Conservation (phyloP, 768 basidiomycete species). For the Suillus cothurnatus region DNA sequence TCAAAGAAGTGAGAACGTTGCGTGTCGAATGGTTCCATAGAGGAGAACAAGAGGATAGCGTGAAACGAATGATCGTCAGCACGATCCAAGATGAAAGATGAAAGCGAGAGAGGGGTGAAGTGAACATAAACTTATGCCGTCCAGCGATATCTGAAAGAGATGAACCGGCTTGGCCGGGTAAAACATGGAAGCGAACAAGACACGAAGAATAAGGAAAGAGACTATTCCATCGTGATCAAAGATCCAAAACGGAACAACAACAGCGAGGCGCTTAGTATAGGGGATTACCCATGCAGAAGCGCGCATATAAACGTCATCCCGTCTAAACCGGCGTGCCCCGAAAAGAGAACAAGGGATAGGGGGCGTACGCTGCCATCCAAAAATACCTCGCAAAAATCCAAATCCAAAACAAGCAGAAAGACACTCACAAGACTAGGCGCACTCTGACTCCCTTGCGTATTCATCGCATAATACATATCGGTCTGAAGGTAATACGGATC, state of each 20-base stretch:
- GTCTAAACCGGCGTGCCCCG: background rate
- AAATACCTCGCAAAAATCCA: background rate
- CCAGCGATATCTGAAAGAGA: background rate
- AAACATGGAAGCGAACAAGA: background rate
- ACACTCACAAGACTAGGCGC: slow-evolving; percentile 30
- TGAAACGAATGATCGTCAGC: background rate
- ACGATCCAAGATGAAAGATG: background rate
- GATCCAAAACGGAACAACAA: background rate
- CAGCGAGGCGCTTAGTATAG: background rate
- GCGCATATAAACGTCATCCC: background rate
- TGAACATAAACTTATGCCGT: background rate
- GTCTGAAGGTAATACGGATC: background rate
- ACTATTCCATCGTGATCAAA: background rate
- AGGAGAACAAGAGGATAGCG: background rate
- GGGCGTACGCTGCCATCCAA: background rate
- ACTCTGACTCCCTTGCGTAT: slow-evolving; percentile 17
- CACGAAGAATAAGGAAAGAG: background rate
- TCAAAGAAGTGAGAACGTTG: background rate
- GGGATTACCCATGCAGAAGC: background rate
- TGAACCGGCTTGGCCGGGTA: background rate
- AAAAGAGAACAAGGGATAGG: background rate
- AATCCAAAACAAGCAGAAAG: background rate
- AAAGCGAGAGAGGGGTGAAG: background rate
- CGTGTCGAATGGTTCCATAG: background rate
- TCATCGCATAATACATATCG: slow-evolving; percentile 14